Conservation (phyloP, 352 stramenopile species). For the Peronosclerospora sorghi region DNA sequence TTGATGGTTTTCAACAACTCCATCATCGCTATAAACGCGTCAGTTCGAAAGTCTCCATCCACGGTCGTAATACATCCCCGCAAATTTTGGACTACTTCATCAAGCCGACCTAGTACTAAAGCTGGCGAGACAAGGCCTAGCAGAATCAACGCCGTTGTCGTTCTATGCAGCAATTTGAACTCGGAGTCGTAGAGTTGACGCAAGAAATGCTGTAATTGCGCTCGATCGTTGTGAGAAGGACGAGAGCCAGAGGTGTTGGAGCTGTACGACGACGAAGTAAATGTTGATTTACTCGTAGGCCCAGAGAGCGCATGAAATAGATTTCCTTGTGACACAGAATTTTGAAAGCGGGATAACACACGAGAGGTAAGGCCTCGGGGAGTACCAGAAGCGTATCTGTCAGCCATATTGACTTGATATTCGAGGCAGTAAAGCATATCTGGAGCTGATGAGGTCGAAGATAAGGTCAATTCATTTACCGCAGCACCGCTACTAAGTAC, state of each 20-base stretch:
- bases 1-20: conserved; percentile 54
- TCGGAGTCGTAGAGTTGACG: conserved; percentile 50
- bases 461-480: conserved; percentile 16
- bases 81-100: conserved; percentile 23
- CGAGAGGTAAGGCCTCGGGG: conserved; percentile 51
- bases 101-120: conserved; percentile 26
- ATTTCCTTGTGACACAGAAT: conserved; percentile 31
- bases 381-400: conserved; percentile 10
- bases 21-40: conserved; percentile 50
- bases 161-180: conserved; percentile 42
- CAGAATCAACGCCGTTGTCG: conserved; percentile 45
- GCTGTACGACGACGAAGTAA: conserved; percentile 1
- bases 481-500: no score
- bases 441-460: conserved; percentile 14
- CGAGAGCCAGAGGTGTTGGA: conserved; percentile 6
- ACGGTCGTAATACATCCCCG: conserved; percentile 44
- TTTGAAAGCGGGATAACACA: conserved; percentile 62
- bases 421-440: conserved; percentile 14
- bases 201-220: conserved; percentile 25
- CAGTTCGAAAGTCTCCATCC: conserved; percentile 48
- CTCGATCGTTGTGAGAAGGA: conserved; percentile 20
- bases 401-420: conserved; percentile 1
- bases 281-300: conserved; percentile 17
- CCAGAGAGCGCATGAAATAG: conserved; percentile 48
- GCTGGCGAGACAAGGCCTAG: conserved; percentile 37